These are phyloP conservation scores for Tricholoma hemisulphureum DNA, from an alignment of 768 basidiomycete genomes.

Conservation along the genomic window DNA sequence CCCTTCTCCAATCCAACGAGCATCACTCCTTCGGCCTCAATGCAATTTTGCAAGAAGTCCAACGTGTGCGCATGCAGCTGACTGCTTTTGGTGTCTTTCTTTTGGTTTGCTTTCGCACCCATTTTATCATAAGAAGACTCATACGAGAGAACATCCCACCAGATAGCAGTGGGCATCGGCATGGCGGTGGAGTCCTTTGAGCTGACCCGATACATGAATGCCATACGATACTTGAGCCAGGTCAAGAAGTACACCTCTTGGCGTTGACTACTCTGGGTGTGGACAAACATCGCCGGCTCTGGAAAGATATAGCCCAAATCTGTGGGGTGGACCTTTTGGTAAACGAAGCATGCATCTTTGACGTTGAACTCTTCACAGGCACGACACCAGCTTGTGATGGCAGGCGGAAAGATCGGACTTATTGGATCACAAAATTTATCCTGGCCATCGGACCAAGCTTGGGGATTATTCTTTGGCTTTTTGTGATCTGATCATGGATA, in stretches of 20 bases:
- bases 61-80: not conserved
- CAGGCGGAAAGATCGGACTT: not conserved
- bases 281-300: constrained; percentile 4
- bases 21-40: not conserved
- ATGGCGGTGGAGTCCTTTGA: not conserved
- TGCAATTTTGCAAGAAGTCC: constrained; percentile 4
- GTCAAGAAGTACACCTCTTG: not conserved
- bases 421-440: not conserved
- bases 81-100: not conserved
- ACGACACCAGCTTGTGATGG: not conserved
- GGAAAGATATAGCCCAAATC: constrained; percentile 9
- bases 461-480: not conserved
- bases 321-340: not conserved
- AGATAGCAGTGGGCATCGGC: constrained; percentile 9
- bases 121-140: not conserved
- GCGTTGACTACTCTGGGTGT: not conserved
- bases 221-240: constrained; percentile 5
- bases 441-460: not conserved
- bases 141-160: constrained; percentile 3
- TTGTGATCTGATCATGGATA: not conserved
- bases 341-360: not conserved
- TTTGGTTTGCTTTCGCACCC: not conserved
- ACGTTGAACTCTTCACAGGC: not conserved
- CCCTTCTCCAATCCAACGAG: not conserved
- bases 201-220: constrained; percentile 1